phyloP scores from a whole-genome alignment of 2,329 filamentous ascomycete genomes.

The Monilinia laxa region DNA sequence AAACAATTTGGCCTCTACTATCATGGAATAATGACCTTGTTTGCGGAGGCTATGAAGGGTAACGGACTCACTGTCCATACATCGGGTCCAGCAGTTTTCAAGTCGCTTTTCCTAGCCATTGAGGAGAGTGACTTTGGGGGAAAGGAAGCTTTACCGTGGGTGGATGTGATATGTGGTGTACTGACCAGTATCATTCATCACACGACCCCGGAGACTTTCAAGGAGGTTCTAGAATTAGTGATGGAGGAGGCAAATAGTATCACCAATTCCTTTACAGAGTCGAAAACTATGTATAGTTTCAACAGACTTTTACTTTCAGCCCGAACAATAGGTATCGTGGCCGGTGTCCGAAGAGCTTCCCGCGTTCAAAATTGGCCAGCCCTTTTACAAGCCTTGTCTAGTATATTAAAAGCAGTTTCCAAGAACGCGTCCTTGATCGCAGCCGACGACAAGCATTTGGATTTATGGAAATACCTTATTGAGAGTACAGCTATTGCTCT shows the following conservation, averaged over 20 bases:
- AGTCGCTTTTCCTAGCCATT: constrained; percentile 47
- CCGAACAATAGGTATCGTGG: constrained; percentile 64
- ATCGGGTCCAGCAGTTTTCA: constrained; percentile 54
- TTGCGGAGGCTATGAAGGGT: constrained; percentile 76
- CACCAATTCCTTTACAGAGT: constrained; percentile 44
- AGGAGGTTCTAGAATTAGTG: constrained; percentile 63
- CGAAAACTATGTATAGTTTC: constrained; percentile 38
- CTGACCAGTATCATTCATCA: constrained; percentile 82
- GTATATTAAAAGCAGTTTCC: constrained; percentile 51
- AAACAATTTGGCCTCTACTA: constrained; percentile 69
- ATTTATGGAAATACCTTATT: constrained; percentile 59
- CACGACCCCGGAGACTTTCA: constrained; percentile 71
- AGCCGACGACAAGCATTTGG: constrained; percentile 39
- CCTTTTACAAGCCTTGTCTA: constrained; percentile 57
- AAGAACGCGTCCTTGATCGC: constrained; percentile 40
- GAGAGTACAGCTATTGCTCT: constrained; percentile 64
- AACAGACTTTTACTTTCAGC: constrained; percentile 51
- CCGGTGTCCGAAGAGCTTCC: constrained; percentile 78
- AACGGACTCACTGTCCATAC: constrained; percentile 61
- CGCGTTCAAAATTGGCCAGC: constrained; percentile 71
- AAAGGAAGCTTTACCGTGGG: constrained; percentile 50
- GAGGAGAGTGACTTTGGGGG: constrained; percentile 51
- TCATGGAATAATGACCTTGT: constrained; percentile 87
- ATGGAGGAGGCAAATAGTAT: constrained; percentile 48
- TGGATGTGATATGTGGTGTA: constrained; percentile 69